These are phyloP conservation scores for Lotus japonicus DNA, from an alignment of 306 rosid genomes.

Conservation along the genomic window DNA sequence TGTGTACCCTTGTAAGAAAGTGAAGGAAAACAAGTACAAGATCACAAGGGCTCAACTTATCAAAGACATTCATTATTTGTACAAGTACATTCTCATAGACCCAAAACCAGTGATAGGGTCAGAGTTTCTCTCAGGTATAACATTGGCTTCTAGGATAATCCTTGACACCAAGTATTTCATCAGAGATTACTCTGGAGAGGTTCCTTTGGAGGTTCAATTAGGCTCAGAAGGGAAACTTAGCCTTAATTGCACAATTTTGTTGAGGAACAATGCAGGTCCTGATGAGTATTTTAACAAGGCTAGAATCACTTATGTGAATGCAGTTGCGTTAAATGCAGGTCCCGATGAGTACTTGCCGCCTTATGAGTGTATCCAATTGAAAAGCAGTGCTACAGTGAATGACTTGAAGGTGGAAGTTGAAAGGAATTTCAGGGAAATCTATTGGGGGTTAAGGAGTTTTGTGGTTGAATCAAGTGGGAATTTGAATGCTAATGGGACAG, in stretches of 20 bases:
- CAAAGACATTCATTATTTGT: conserved; percentile 62
- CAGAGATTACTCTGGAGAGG: conserved; percentile 44
- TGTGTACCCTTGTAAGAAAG: conserved; percentile 30
- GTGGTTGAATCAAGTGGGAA: conserved; percentile 45
- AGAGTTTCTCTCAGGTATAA: conserved; percentile 47
- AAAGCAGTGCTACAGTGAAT: conserved; percentile 43
- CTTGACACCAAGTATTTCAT: conserved; percentile 64
- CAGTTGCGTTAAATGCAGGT: no score
- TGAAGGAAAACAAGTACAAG: conserved; percentile 41
- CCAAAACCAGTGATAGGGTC: conserved; percentile 28
- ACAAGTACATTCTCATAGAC: conserved; percentile 54
- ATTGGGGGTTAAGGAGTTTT: conserved; percentile 62
- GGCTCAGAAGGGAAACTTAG: conserved; percentile 39
- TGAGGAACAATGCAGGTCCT: conserved; percentile 27
- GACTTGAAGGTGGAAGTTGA: conserved; percentile 70
- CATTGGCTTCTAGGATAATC: conserved; percentile 59
- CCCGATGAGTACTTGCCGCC: no score
- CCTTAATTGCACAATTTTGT: conserved; percentile 43
- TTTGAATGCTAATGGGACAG: conserved; percentile 38
- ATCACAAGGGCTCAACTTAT: conserved; percentile 52
- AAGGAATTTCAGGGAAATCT: conserved; percentile 59
- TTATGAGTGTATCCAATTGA: conserved; percentile 51
- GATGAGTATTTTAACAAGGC: no score
- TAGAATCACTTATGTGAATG: no score
- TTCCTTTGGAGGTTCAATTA: conserved; percentile 31